phyloP scores from a whole-genome alignment of 1,284 basidiomycete species.

The Anthracocystis walkeri region DNA sequence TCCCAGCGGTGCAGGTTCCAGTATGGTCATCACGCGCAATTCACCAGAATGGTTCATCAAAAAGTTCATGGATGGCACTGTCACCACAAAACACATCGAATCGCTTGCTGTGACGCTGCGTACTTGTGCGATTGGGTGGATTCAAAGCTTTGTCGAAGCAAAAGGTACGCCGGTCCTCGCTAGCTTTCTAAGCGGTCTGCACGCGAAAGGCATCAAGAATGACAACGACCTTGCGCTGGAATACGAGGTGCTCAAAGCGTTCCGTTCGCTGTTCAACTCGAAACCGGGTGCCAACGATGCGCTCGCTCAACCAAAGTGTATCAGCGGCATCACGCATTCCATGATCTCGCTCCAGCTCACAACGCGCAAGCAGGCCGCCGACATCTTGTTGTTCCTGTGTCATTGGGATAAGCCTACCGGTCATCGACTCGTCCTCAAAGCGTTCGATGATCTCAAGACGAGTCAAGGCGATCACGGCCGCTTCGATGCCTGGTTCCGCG shows the following conservation, averaged over 20 bases:
- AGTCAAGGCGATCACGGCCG: conserved; percentile 68
- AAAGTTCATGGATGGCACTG: conserved; percentile 86
- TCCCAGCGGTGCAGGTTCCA: conserved; percentile 70
- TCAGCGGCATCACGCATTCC: conserved; percentile 84
- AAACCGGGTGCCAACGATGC: conserved; percentile 82
- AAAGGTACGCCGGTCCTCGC: conserved; percentile 82
- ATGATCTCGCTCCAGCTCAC: conserved; percentile 85
- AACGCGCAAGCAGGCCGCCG: conserved; percentile 83
- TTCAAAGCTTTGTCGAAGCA: conserved; percentile 73
- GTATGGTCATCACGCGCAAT: conserved; percentile 65
- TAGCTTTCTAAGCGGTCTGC: conserved; percentile 74
- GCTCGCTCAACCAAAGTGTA: conserved; percentile 80
- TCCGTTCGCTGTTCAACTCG: conserved; percentile 85
- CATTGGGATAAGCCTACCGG: conserved; percentile 72
- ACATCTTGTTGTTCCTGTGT: conserved; percentile 76
- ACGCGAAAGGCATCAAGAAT: conserved; percentile 59
- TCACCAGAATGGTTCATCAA: conserved; percentile 78
- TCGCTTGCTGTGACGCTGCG: conserved; percentile 84
- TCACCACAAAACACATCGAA: conserved; percentile 82
- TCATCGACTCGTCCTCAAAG: conserved; percentile 72
- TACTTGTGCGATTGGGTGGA: conserved; percentile 69
- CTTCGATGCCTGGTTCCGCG: conserved; percentile 91
- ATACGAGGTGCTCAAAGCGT: conserved; percentile 88
- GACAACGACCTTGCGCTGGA: conserved; percentile 81
- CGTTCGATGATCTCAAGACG: conserved; percentile 70